phyloP scores from a whole-genome alignment of 805 yeast species.

The Metschnikowia colocasiae region DNA sequence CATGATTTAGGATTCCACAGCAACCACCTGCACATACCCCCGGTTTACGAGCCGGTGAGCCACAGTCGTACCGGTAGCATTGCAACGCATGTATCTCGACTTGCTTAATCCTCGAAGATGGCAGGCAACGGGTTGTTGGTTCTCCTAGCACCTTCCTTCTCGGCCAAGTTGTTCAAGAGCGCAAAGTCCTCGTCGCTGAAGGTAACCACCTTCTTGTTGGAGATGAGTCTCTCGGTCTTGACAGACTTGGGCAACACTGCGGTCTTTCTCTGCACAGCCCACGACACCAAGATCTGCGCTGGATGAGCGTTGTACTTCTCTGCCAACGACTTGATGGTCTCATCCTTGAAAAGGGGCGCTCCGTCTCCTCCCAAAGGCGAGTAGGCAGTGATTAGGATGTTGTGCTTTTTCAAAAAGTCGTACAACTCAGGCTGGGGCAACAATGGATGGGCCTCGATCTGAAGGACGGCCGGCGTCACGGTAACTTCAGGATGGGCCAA shows the following conservation, averaged over 20 bases:
- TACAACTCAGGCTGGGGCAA: conserved; percentile 40
- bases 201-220: conserved; percentile 32
- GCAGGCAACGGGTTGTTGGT: conserved; percentile 23
- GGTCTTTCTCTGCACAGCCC: conserved; percentile 57
- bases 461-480: conserved; percentile 50
- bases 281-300: conserved; percentile 52
- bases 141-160: conserved; percentile 30
- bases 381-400: conserved; percentile 48
- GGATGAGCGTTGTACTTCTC: conserved; percentile 32
- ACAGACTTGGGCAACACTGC: conserved; percentile 37
- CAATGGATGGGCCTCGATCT: conserved; percentile 40
- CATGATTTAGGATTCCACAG: no score
- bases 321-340: conserved; percentile 26
- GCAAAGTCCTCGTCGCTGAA: conserved; percentile 36
- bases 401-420: conserved; percentile 33
- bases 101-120: conserved; percentile 8
- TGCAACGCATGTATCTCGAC: background rate
- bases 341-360: conserved; percentile 55
- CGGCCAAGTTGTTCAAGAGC: conserved; percentile 30
- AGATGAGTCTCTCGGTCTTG: conserved; percentile 30
- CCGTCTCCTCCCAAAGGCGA: conserved; percentile 65
- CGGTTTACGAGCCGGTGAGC: no score
- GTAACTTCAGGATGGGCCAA: conserved; percentile 17
- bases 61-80: no score
- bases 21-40: no score